Conservation (phyloP, 2,329 filamentous ascomycete species). For the Fusarium longipes region DNA sequence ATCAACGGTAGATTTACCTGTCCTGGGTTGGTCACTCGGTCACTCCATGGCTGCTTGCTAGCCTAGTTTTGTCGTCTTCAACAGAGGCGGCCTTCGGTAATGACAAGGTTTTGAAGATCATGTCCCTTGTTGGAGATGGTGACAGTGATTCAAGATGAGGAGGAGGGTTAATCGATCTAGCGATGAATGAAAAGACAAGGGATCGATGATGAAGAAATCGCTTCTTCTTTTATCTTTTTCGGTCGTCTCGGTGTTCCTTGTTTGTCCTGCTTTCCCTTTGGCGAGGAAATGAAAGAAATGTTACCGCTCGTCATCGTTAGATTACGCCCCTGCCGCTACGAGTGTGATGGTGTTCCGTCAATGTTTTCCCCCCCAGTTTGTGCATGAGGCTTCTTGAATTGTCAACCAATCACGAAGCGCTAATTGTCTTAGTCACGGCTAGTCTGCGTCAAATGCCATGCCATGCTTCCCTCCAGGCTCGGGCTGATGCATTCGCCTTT, state of each 20-base stretch:
- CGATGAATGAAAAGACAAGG: neutral
- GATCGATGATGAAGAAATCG: neutral
- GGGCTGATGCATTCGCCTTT: slow-evolving; percentile 46
- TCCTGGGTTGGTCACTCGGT: neutral
- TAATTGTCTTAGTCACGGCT: slow-evolving; percentile 37
- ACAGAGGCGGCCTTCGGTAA: slow-evolving; percentile 20
- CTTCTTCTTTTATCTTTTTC: neutral
- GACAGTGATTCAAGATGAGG: slow-evolving; percentile 21
- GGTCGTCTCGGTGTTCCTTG: neutral
- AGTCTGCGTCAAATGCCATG: slow-evolving; percentile 35
- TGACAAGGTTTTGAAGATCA: slow-evolving; percentile 44
- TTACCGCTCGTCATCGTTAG: slow-evolving; percentile 22
- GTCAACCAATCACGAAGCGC: slow-evolving; percentile 33
- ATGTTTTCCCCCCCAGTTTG: slow-evolving; percentile 40
- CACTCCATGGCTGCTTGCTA: slow-evolving; percentile 20
- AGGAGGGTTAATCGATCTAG: slow-evolving; percentile 26
- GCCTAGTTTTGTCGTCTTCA: slow-evolving; percentile 25
- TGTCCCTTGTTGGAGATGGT: slow-evolving; percentile 38
- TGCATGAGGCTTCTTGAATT: slow-evolving; percentile 43
- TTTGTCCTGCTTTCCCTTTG: neutral
- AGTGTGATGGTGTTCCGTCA: slow-evolving; percentile 43
- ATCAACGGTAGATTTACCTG: slow-evolving; percentile 37
- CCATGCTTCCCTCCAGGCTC: slow-evolving; percentile 42
- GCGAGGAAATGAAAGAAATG: neutral
- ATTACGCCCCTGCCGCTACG: slow-evolving; percentile 40